Evolutionary conservation across 2,329 filamentous ascomycete species (phyloP), one percentile per base, ranked within the genome.

Genomic region (Fusarium xyrophilum): DNA sequence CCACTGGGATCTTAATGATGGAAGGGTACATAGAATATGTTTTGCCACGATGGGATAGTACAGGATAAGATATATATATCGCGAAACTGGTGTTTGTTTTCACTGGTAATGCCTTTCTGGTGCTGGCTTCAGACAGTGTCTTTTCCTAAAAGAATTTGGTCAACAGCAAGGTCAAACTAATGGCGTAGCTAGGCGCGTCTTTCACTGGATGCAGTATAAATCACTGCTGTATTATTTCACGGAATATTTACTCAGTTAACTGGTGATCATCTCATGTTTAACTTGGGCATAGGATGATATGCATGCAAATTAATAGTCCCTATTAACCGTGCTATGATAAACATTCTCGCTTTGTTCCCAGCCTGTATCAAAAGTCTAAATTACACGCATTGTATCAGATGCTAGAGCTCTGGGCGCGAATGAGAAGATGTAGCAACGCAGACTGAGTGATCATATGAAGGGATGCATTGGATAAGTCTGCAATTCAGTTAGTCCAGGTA

Each of bases 61-160:
- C 9, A 10, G 23, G 12, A 19, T 11, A 27, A n/a, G n/a, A n/a
- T n/a, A 27, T 11, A 27, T 12, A 27, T 7, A 12, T 4, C 17
- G 19, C 7, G 23, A 5, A 1, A 2, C 5, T 19, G 17, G 12
- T 27, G 40, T 17, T 19, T 43, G 7, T n/a, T 43, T 6, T 2
- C 15, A 17, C 5, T 19, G 23, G 9, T 0, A 13, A 6, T 3
- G 3, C 19, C 23, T 6, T 43, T 5, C 0, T 43, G 23, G 23
- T 11, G 8, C 12, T 28, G 5, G 40, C 11, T 19, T 25, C 0
- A 42, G 40, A 19, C 23, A 19, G 7, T 19, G 40, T 25, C 17
- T 25, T 42, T 42, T 25, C 5, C 7, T 0, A 17, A 10, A 12
- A 6, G 23, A 6, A 9, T 42, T 4, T 19, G 25, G 7, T 4